Conservation (phyloP, 2,329 filamentous ascomycete species). For the Calycina marina region DNA sequence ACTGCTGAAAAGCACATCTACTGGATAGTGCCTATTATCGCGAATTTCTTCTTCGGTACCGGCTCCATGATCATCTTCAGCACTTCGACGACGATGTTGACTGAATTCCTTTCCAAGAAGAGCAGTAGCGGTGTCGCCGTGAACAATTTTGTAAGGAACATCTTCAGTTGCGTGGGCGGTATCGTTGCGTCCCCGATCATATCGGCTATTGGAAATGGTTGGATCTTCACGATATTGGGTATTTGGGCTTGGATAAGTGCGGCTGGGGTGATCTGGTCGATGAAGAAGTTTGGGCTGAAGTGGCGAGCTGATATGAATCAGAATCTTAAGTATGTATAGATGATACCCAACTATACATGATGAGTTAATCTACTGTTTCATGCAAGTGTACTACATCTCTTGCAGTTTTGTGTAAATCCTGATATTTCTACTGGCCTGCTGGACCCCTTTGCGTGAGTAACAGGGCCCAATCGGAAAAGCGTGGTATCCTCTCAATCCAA, state of each 20-base stretch:
- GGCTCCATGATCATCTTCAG: slow-evolving; percentile 53
- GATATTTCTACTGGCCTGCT: too few species aligned
- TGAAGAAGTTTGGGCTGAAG: slow-evolving; percentile 42
- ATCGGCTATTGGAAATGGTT: slow-evolving; percentile 55
- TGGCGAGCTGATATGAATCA: slow-evolving; percentile 52
- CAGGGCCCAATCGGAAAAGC: too few species aligned
- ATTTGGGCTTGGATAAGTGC: slow-evolving; percentile 41
- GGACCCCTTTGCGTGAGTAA: too few species aligned
- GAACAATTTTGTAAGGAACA: slow-evolving; percentile 71
- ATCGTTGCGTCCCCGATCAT: slow-evolving; percentile 60
- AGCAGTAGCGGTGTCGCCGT: slow-evolving; percentile 62
- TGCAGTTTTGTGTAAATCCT: too few species aligned
- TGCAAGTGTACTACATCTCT: too few species aligned
- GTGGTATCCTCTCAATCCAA: too few species aligned
- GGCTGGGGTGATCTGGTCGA: slow-evolving; percentile 40
- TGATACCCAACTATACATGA: too few species aligned
- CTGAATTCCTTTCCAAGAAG: slow-evolving; percentile 63
- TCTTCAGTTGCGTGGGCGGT: slow-evolving; percentile 57
- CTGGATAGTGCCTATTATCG: slow-evolving; percentile 48
- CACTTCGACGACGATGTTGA: slow-evolving; percentile 57
- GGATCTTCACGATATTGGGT: slow-evolving; percentile 53
- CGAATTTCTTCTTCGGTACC: slow-evolving; percentile 61
- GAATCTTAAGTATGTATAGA: slow-evolving; percentile 11
- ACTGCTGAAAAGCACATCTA: slow-evolving; percentile 45
- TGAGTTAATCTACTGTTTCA: too few species aligned